Base-by-base conservation (phyloP, 208 protist genomes). In the Acanthamoeba rhysodes region DNA sequence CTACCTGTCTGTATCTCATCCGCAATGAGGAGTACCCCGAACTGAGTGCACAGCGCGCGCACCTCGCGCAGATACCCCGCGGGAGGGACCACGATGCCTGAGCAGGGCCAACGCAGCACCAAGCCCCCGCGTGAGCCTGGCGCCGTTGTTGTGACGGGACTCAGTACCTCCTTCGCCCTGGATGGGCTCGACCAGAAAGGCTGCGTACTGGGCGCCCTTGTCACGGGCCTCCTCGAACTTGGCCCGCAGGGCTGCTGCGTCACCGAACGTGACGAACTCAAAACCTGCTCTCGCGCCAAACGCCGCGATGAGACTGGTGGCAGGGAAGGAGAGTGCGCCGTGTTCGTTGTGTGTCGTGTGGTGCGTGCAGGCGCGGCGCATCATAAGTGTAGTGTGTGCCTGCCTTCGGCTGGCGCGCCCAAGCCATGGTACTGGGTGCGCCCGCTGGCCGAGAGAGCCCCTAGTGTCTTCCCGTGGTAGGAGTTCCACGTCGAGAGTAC, bases 171-270 rank as follows among this genome's bases (percentile, higher is more conserved):
- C 99, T 95, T 99, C 99, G 78, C 98, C 98, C 97, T 99, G 98
- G 96, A 99, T 99, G 45, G 99, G 98, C 95, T 99, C 99, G 14
- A 98, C 82, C 18, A 99, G 96, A 90, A 99, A 99, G 20, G 90
- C 99, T 82, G 90, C 94, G 45, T 76, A 93, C 45, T 93, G 87
- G 37, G 34, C 59, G 62, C 66, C 27, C 59, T n/a, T 57, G 24
- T 48, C 24, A 4, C 27, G 34, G 5, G 62, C 87, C 27, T 41
- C 62, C 37, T 93, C 62, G 20, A 93, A 55, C 27, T 48, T 50
- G 59, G 55, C 20, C 0, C 64, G 87, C 41, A 93, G 37, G 4
- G 87, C 87, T 1, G 34, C 37, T 8, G 20, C 32, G 45, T 93
- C 87, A 24, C 87, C 87, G 29, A 76, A 93, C 7, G 29, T 37